phyloP scores from a whole-genome alignment of 345 rosid species.

The Laguncularia racemosa region DNA sequence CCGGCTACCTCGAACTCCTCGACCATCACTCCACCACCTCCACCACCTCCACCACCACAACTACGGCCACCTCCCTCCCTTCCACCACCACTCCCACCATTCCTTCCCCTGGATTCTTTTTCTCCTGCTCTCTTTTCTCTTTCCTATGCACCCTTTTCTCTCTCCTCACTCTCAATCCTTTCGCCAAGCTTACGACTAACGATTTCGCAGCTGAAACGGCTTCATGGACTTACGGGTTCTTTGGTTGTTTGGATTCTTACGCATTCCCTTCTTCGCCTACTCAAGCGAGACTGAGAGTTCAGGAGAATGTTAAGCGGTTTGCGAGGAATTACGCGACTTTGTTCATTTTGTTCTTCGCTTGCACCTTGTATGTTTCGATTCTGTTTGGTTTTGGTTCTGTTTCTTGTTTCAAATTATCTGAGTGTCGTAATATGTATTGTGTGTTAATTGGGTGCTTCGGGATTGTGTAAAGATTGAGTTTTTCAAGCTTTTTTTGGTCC shows the following conservation, averaged over 20 bases:
- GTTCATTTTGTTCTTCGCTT: constrained; percentile 75
- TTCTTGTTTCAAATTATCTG: neutral
- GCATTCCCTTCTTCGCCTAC: constrained; percentile 71
- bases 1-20: constrained; percentile 88
- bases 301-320: constrained; percentile 88
- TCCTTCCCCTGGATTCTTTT: constrained; percentile 31
- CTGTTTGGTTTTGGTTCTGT: neutral
- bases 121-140: constrained; percentile 27
- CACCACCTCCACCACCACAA: too few relatives aligned
- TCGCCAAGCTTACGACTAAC: constrained; percentile 73
- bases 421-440: neutral
- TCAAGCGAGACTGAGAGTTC: constrained; percentile 70
- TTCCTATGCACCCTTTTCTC: constrained; percentile 40
- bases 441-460: neutral
- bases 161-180: constrained; percentile 67
- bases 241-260: constrained; percentile 61
- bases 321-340: constrained; percentile 75
- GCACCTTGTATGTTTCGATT: constrained; percentile 81
- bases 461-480: neutral
- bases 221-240: constrained; percentile 69
- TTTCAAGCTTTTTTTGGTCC: too few relatives aligned
- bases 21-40: constrained; percentile 44
- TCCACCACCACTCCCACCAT: constrained; percentile 24
- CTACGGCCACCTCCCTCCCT: constrained; percentile 8
- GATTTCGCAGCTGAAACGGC: constrained; percentile 73